These are phyloP conservation scores for Corylus avellana DNA, from an alignment of 306 rosid species.

Conservation along the genomic window DNA sequence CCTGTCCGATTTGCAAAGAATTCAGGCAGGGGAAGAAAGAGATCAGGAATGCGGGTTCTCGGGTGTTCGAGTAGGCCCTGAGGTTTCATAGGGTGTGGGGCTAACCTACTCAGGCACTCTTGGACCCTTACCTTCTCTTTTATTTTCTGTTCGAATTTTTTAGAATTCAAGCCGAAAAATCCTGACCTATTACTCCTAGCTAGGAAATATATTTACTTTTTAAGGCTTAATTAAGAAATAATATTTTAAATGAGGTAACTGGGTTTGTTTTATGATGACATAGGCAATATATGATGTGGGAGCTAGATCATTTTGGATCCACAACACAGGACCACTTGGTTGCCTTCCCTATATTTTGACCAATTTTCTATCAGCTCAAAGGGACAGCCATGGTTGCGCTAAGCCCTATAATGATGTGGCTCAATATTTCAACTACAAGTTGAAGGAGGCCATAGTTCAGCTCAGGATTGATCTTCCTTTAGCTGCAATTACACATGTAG, in stretches of 20 bases:
- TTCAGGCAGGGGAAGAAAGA: too few relatives aligned
- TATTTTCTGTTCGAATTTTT: too few relatives aligned
- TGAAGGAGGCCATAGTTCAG: constrained; percentile 48
- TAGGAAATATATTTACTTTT: not conserved
- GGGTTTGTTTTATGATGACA: not conserved
- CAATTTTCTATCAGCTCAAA: not conserved
- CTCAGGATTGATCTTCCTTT: constrained; percentile 48
- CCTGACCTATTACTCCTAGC: not conserved
- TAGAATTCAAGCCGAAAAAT: too few relatives aligned
- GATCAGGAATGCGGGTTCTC: too few relatives aligned
- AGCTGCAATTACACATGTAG: constrained; percentile 62
- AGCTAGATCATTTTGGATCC: constrained; percentile 42
- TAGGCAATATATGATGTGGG: constrained; percentile 38
- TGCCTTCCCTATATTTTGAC: constrained; percentile 33
- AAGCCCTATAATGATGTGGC: constrained; percentile 52
- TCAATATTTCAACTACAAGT: constrained; percentile 46
- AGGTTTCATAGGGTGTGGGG: too few relatives aligned
- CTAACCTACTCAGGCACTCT: too few relatives aligned
- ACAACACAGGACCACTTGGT: constrained; percentile 41
- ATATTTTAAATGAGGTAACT: not conserved
- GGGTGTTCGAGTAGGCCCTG: too few relatives aligned
- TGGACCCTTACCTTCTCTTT: too few relatives aligned
- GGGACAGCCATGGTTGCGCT: constrained; percentile 54
- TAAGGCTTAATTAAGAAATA: not conserved
- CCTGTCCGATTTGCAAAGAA: too few relatives aligned